Evolutionary conservation across 768 basidiomycete genomes (phyloP).

Genomic region (Leucosporidium creatinivorum): DNA sequence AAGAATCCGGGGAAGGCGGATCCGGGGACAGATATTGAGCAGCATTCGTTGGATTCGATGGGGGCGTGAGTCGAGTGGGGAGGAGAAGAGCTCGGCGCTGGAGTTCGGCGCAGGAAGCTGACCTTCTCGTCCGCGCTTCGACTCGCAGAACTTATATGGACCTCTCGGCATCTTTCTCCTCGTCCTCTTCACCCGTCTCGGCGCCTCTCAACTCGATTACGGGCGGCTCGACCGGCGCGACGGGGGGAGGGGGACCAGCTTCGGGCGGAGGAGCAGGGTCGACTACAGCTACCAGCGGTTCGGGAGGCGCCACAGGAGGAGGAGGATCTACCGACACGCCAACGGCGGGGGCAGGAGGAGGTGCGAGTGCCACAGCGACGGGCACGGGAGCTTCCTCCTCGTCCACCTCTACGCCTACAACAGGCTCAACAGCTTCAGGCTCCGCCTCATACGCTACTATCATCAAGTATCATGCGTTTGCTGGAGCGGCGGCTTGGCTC

Average conservation of each 20-base stretch:
- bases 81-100: background rate
- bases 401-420: background rate
- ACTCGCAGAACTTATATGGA: conserved; percentile 14
- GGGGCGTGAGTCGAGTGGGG: background rate
- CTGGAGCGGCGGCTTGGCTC: conserved; percentile 15
- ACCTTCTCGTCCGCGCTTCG: background rate
- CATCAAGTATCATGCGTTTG: conserved; percentile 13
- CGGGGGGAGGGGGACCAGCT: background rate
- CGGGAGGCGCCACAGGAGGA: background rate
- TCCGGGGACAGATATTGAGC: conserved; percentile 9
- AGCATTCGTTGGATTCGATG: conserved; percentile 18
- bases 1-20: conserved; percentile 13
- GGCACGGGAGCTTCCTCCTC: background rate
- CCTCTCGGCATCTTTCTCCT: conserved; percentile 11
- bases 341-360: background rate
- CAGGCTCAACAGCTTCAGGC: background rate
- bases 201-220: conserved; percentile 13
- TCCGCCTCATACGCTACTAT: background rate
- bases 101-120: background rate
- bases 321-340: too few species aligned
- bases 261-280: background rate
- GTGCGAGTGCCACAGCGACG: background rate
- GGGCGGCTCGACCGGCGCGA: background rate
- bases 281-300: background rate
- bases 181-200: background rate